These are phyloP conservation scores for Botrytis squamosa DNA, from an alignment of 2,329 filamentous ascomycete species.

Conservation along the genomic window DNA sequence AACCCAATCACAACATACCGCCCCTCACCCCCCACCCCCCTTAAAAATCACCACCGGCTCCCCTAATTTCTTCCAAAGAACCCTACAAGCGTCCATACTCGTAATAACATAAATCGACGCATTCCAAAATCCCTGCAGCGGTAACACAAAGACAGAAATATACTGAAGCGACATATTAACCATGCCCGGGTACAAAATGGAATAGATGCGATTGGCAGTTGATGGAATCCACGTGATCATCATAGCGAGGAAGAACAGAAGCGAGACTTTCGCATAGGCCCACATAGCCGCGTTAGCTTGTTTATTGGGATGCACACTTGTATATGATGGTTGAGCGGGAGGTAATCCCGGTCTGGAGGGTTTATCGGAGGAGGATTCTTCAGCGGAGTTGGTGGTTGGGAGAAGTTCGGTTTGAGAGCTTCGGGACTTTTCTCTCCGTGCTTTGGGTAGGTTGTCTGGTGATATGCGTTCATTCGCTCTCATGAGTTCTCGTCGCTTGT, in stretches of 20 bases:
- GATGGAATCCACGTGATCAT: conserved; percentile 76
- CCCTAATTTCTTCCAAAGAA: neutral
- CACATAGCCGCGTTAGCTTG: conserved; percentile 59
- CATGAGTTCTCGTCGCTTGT: conserved; percentile 55
- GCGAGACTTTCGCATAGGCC: conserved; percentile 68
- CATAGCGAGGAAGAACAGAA: conserved; percentile 70
- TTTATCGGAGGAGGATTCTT: conserved; percentile 29
- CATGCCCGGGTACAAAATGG: conserved; percentile 55
- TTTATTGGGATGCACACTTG: neutral
- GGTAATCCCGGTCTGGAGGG: neutral
- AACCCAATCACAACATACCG: too few relatives aligned
- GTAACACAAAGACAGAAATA: conserved; percentile 71
- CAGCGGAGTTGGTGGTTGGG: conserved; percentile 42
- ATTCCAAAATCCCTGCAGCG: conserved; percentile 85
- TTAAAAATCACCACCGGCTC: neutral
- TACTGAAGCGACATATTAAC: conserved; percentile 62
- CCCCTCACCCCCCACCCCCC: neutral
- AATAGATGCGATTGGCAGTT: conserved; percentile 73
- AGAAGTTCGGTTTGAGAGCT: conserved; percentile 51
- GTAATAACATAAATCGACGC: conserved; percentile 72
- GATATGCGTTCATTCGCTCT: neutral
- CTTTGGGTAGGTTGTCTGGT: neutral
- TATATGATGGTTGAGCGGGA: neutral
- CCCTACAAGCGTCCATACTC: conserved; percentile 48
- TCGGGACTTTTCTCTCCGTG: neutral